phyloP scores from a whole-genome alignment of 1,284 basidiomycete genomes.

The Vanrija sp. region DNA sequence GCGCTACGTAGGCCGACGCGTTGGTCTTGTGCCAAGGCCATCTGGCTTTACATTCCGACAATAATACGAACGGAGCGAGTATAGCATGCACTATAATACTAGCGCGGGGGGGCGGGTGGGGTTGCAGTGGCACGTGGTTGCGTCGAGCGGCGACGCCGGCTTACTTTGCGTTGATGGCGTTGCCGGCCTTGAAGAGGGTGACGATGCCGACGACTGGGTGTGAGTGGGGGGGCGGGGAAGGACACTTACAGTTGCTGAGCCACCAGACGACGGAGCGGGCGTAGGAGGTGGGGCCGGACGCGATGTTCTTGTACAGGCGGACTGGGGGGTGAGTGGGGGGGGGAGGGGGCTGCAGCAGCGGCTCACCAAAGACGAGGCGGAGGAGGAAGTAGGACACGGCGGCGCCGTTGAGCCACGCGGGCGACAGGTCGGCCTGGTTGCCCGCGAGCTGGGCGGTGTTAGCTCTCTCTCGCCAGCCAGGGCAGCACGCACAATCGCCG shows the following conservation, averaged over 20 bases:
- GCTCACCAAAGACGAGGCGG: slow-evolving; percentile 29
- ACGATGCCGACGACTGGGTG: slow-evolving; percentile 24
- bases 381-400: slow-evolving; percentile 28
- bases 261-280: slow-evolving; percentile 29
- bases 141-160: background rate
- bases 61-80: too few species aligned
- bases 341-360: background rate
- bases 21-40: too few species aligned
- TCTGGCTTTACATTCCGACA: too few species aligned
- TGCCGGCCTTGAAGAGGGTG: slow-evolving; percentile 29
- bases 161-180: slow-evolving; percentile 15
- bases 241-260: slow-evolving; percentile 29
- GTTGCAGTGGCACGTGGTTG: too few species aligned
- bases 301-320: slow-evolving; percentile 30
- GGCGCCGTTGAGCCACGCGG: slow-evolving; percentile 33
- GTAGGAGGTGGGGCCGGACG: slow-evolving; percentile 18
- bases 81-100: too few species aligned
- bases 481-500: slow-evolving; percentile 27
- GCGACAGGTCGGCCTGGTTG: slow-evolving; percentile 29
- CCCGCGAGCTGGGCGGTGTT: slow-evolving; percentile 31
- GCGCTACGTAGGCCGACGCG: too few species aligned
- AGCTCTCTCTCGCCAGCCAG: background rate
- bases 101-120: too few species aligned
- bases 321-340: slow-evolving; percentile 13
- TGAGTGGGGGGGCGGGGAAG: background rate